Percentiles rank a stretch among this genome's conserved stretches.
Evolutionary conservation across 2,329 filamentous ascomycete genomes (phyloP).

Genomic region (Clarireedia hainanense): DNA sequence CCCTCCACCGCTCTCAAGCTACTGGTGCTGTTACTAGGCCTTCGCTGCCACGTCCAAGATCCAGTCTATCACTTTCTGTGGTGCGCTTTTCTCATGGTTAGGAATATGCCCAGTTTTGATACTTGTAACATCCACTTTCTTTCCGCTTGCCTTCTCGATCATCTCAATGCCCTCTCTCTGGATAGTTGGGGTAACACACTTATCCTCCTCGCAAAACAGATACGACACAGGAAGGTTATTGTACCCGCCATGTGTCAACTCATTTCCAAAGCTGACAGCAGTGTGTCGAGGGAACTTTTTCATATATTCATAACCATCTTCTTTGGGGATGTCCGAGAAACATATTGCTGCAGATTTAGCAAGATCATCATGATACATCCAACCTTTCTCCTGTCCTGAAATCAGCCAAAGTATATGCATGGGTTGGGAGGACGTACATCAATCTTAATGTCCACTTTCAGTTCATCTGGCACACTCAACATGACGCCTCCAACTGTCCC

Average conservation of each 20-base stretch:
- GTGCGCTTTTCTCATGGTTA: slow-evolving; percentile 14
- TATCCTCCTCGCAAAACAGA: slow-evolving; percentile 32
- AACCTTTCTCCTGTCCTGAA: slow-evolving; percentile 22
- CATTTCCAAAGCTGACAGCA: slow-evolving; percentile 27
- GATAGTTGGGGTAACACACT: slow-evolving; percentile 24
- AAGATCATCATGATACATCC: slow-evolving; percentile 20
- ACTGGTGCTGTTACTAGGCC: not conserved
- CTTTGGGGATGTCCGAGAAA: slow-evolving; percentile 25
- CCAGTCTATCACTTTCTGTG: slow-evolving; percentile 25
- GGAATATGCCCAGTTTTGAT: slow-evolving; percentile 32
- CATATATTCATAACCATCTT: slow-evolving; percentile 19
- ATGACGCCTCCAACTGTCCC: not conserved
- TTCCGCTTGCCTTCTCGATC: slow-evolving; percentile 31
- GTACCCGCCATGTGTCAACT: slow-evolving; percentile 34
- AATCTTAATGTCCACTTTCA: not conserved
- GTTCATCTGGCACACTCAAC: slow-evolving; percentile 1
- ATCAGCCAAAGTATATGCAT: not conserved
- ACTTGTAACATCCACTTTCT: slow-evolving; percentile 33
- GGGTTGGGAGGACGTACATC: slow-evolving; percentile 5
- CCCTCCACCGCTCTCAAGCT: too few relatives aligned
- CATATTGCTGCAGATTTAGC: slow-evolving; percentile 9
- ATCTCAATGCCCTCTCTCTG: slow-evolving; percentile 31
- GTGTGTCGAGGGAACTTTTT: slow-evolving; percentile 29
- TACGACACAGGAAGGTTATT: slow-evolving; percentile 35
- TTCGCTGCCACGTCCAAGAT: slow-evolving; percentile 15